phyloP scores from a whole-genome alignment of 139 green algal species.

The Chlamydomonas schloesseri region DNA sequence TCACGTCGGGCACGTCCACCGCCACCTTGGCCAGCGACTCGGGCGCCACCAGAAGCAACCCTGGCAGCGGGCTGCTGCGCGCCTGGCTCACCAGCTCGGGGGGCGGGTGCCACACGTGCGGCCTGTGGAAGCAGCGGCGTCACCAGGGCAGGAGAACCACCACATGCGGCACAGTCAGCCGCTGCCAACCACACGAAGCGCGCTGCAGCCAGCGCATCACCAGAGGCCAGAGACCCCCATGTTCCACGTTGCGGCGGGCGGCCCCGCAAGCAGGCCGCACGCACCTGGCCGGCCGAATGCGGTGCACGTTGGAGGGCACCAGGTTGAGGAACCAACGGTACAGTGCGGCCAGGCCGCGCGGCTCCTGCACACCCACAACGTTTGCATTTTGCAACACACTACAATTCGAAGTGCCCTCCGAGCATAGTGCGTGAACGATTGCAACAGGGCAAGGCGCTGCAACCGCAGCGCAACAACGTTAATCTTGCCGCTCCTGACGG shows the following conservation, averaged over 20 bases:
- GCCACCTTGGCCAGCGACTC: slow-evolving; percentile 4
- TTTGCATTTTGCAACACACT: not conserved
- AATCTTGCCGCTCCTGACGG: too few relatives aligned
- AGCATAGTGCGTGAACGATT: too few relatives aligned
- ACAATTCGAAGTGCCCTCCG: too few relatives aligned
- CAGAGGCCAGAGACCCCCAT: too few relatives aligned
- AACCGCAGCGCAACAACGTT: too few relatives aligned
- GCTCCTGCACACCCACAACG: not conserved
- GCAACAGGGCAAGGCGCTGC: too few relatives aligned
- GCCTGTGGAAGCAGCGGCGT: not conserved
- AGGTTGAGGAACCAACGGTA: slow-evolving; percentile 27
- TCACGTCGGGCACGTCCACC: not conserved
- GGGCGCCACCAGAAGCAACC: slow-evolving; percentile 3
- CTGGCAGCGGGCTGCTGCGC: not conserved
- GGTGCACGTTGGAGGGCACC: not conserved
- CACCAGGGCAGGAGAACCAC: too few relatives aligned
- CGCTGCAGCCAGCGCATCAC: too few relatives aligned
- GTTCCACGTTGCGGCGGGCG: not conserved
- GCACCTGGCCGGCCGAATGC: not conserved
- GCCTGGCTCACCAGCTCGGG: not conserved
- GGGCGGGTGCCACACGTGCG: not conserved
- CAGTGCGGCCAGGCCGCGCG: not conserved
- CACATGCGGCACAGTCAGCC: too few relatives aligned
- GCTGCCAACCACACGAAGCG: too few relatives aligned
- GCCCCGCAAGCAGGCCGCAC: too few relatives aligned